phyloP scores from a whole-genome alignment of 225 moss, liverwort and hornwort species.

The Asterella californica region DNA sequence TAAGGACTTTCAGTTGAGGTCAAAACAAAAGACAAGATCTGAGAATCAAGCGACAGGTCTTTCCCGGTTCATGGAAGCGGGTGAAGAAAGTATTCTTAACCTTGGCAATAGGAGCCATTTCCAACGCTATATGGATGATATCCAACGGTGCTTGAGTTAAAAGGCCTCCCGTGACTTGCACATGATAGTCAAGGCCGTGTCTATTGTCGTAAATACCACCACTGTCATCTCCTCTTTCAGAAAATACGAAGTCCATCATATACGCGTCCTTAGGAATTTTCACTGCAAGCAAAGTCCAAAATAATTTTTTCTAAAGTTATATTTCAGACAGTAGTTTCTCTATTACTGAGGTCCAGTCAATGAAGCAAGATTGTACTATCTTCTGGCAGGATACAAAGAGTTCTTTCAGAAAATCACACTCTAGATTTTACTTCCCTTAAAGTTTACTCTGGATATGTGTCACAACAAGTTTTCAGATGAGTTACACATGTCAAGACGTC shows the following conservation, averaged over 20 bases:
- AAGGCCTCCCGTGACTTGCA: constrained; percentile 36
- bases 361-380: not conserved
- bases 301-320: not conserved
- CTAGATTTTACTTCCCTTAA: not conserved
- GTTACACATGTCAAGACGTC: not conserved
- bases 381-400: not conserved
- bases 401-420: not conserved
- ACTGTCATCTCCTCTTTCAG: constrained; percentile 37
- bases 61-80: not conserved
- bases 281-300: constrained; percentile 30
- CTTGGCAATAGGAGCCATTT: constrained; percentile 54
- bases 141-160: constrained; percentile 37
- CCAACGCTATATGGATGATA: constrained; percentile 41
- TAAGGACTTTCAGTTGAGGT: not conserved
- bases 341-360: not conserved
- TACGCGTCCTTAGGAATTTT: constrained; percentile 42
- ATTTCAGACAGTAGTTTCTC: not conserved
- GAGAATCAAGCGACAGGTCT: not conserved
- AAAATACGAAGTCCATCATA: constrained; percentile 43
- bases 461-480: not conserved
- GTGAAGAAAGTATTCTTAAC: constrained; percentile 8
- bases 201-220: constrained; percentile 45
- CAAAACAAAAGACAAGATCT: not conserved
- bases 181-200: constrained; percentile 44
- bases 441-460: not conserved